phyloP scores from a whole-genome alignment of 1,139 yeast genomes.

The Saccharomyces hybrid region DNA sequence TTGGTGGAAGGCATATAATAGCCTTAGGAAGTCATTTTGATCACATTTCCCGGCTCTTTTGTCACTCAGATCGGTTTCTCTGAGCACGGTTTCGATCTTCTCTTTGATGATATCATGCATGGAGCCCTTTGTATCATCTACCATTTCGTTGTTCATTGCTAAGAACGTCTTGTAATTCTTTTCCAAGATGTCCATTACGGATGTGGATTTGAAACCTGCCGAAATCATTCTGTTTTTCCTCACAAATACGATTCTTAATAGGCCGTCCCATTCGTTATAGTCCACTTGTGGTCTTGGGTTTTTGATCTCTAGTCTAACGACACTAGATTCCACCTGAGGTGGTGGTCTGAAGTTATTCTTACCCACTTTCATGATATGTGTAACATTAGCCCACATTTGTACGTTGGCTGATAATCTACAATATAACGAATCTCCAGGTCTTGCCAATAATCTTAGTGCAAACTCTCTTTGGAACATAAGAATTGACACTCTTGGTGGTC shows the following conservation, averaged over 20 bases:
- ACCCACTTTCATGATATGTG: conserved; percentile 98
- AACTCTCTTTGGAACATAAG: conserved; percentile 98
- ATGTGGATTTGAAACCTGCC: conserved; percentile 82
- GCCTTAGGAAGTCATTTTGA: conserved; percentile 83
- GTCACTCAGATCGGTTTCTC: conserved; percentile 72
- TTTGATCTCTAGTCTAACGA: conserved; percentile 87
- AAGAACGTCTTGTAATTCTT: conserved; percentile 79
- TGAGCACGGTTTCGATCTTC: conserved; percentile 57
- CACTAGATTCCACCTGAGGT: conserved; percentile 96
- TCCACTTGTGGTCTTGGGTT: conserved; percentile 87
- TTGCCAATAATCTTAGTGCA: conserved; percentile 83
- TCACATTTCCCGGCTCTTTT: conserved; percentile 92
- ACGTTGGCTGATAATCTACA: conserved; percentile 93
- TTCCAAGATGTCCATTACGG: conserved; percentile 78
- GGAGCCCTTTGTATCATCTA: conserved; percentile 37
- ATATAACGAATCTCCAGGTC: conserved; percentile 91
- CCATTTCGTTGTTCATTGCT: conserved; percentile 45
- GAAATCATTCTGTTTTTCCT: conserved; percentile 89
- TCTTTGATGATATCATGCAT: conserved; percentile 48
- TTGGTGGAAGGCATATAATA: conserved; percentile 89
- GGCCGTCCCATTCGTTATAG: conserved; percentile 95
- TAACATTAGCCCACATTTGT: conserved; percentile 98
- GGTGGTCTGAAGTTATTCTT: conserved; percentile 96
- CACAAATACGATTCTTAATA: conserved; percentile 81
- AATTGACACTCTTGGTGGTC: conserved; percentile 91